Evolutionary conservation across 371 early-diverging fungal species (phyloP).

Genomic region (Smittium culicis): DNA sequence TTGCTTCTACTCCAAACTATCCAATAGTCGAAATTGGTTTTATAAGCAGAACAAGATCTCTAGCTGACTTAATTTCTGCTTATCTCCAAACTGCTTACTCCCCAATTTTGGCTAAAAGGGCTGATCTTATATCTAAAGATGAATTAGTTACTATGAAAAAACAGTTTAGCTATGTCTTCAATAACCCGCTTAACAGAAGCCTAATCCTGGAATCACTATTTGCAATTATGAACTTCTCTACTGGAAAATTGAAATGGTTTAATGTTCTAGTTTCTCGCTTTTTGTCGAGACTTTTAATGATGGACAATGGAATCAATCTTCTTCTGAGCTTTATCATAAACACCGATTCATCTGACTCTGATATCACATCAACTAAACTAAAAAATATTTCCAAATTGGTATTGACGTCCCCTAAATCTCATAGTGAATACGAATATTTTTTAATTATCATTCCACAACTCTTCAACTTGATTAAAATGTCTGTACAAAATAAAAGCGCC

Average conservation of each 20-base stretch:
- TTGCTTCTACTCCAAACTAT: background rate
- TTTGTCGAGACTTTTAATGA: background rate
- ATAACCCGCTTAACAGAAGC: background rate
- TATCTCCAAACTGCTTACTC: conserved; percentile 1
- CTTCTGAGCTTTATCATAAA: background rate
- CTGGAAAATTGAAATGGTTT: conserved; percentile 3
- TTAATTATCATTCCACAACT: background rate
- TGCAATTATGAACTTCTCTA: background rate
- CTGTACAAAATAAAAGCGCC: background rate
- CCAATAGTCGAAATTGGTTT: background rate
- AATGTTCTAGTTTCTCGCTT: background rate
- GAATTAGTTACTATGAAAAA: background rate
- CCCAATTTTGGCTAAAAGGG: background rate
- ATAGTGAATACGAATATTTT: background rate
- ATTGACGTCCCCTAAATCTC: background rate
- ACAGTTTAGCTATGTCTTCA: background rate
- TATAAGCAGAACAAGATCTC: background rate
- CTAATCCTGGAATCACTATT: background rate
- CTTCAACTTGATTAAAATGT: background rate
- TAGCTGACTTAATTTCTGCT: background rate
- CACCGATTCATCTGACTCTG: background rate
- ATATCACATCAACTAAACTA: background rate
- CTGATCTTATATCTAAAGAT: background rate
- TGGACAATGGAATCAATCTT: background rate
- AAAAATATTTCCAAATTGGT: background rate